Conservation (phyloP, 345 rosid species). For the Populus pruinosa region DNA sequence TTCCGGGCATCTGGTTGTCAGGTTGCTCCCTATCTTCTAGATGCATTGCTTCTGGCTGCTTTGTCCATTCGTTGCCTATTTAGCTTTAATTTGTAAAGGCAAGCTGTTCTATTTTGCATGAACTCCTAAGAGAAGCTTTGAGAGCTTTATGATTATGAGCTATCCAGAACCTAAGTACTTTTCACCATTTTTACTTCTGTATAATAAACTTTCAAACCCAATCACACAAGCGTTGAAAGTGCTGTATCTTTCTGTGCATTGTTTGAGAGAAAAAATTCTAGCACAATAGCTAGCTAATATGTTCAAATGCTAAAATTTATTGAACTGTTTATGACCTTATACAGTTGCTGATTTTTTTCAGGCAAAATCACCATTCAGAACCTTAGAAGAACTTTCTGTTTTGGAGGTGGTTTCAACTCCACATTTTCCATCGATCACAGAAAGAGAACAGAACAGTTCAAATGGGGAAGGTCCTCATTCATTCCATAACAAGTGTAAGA, state of each 20-base stretch:
- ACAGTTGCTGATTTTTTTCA: constrained; percentile 20
- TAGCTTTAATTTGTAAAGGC: not conserved
- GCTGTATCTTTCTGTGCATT: too few relatives aligned
- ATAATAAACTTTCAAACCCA: too few relatives aligned
- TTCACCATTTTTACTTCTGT: too few relatives aligned
- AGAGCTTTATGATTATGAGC: not conserved
- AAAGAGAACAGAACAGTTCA: constrained; percentile 32
- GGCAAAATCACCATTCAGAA: constrained; percentile 82
- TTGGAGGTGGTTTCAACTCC: constrained; percentile 61
- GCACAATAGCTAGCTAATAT: not conserved
- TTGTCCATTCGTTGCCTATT: not conserved
- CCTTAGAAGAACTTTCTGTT: constrained; percentile 69
- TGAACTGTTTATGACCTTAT: constrained; percentile 1
- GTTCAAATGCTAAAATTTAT: not conserved
- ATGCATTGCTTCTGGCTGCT: not conserved
- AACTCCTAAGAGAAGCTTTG: not conserved
- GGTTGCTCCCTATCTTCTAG: constrained; percentile 38
- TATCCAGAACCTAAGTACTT: too few relatives aligned
- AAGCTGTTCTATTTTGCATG: not conserved
- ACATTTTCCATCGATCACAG: constrained; percentile 54
- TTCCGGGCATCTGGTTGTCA: constrained; percentile 93
- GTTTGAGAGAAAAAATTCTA: too few relatives aligned
- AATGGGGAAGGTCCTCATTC: constrained; percentile 25
- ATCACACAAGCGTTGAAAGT: too few relatives aligned
- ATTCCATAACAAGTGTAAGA: constrained; percentile 24